phyloP scores from a whole-genome alignment of 805 yeast genomes.

The Candida nitratophila region DNA sequence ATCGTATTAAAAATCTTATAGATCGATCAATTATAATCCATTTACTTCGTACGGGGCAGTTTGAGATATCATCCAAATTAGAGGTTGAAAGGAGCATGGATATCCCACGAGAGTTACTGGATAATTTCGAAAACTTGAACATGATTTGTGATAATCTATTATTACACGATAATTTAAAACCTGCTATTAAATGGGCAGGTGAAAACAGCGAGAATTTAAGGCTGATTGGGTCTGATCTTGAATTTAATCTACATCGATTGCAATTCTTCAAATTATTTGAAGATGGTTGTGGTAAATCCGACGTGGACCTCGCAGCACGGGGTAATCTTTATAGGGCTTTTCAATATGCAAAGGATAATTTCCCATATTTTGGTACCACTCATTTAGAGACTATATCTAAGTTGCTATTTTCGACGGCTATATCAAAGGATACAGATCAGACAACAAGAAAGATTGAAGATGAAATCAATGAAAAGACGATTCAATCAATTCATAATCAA shows the following conservation, averaged over 20 bases:
- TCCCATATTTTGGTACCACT: slow-evolving; percentile 31
- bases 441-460: background rate
- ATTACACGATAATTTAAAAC: slow-evolving; percentile 27
- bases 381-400: slow-evolving; percentile 37
- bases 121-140: slow-evolving; percentile 35
- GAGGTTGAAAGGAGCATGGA: slow-evolving; percentile 23
- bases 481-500: slow-evolving; percentile 11
- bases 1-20: slow-evolving; percentile 8
- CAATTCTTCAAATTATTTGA: slow-evolving; percentile 29
- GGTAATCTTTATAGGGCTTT: slow-evolving; percentile 27
- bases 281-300: no score
- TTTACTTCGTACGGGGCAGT: slow-evolving; percentile 23
- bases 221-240: slow-evolving; percentile 33
- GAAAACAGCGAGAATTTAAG: slow-evolving; percentile 18
- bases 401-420: slow-evolving; percentile 32
- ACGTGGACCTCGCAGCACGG: no score
- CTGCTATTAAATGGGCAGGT: slow-evolving; percentile 46
- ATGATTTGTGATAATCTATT: slow-evolving; percentile 31
- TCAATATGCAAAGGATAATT: slow-evolving; percentile 35
- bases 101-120: slow-evolving; percentile 21
- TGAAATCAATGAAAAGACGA: background rate
- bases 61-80: slow-evolving; percentile 14
- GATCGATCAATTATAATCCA: slow-evolving; percentile 25
- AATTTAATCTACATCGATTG: slow-evolving; percentile 36
- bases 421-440: background rate